Evolutionary conservation across 2,329 filamentous ascomycete species (phyloP), one percentile per base, ranked within the genome.

Genomic region (Chlorencoelia australis): DNA sequence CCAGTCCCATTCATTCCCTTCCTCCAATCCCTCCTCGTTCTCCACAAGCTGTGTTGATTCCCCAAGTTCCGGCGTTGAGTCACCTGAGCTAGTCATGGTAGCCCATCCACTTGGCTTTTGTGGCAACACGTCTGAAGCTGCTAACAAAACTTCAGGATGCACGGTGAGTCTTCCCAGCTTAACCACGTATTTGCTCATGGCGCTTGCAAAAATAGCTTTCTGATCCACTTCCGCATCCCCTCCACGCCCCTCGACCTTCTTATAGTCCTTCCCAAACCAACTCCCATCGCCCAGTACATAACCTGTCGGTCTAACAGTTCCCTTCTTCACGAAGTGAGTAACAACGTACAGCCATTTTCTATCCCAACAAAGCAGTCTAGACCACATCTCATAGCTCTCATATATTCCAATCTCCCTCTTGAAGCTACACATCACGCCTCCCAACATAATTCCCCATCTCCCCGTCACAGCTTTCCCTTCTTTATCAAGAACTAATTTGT

Each of bases 101-200:
- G 62, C 61, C 75, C 75, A 79, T 15, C 78, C 79, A 8, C 71
- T 76, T 0, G 86, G 85, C 31, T 78, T 69, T 39, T 71, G 63
- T 0, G 91, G 91, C 33, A 96, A 63, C 55, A 95, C 65, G 2
- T 78, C 76, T 33, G 79, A 80, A 22, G 79, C 72, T 28, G 73
- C 67, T 17, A 96, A 66, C 6, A 89, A 67, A 30, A 82, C 68
- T 48, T 87, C 81, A 0, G 91, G 88, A 46, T 88, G 76, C 4
- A 96, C 75, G 0, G 89, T 96, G 51, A 91, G 67, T 16, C 89
- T 69, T 1, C 81, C 83, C 38, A 86, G 68, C 65, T 89, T 89
- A 57, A 85, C 78, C 26, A 89, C 83, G 57, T 89, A 89, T 64
- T 87, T 88, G 63, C 73, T 79, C 28, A 89, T 59, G 1, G 77